Conservation (phyloP, 1,284 basidiomycete genomes). For the Rhodotorula mucilaginosa region DNA sequence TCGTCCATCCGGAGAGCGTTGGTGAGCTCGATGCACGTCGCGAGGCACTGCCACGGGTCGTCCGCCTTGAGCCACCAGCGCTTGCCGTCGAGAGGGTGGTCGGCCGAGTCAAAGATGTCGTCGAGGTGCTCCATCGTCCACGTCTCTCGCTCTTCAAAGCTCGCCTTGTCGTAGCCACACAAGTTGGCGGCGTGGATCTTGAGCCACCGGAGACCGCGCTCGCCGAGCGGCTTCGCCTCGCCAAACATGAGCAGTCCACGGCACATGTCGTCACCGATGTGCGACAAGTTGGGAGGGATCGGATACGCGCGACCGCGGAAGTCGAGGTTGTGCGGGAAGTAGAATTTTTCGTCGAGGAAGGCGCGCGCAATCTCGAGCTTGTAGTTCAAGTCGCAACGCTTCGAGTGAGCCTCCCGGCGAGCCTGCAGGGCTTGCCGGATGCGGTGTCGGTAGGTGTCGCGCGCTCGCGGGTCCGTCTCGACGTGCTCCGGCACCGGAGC, state of each 20-base stretch:
- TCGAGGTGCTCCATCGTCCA: constrained; percentile 74
- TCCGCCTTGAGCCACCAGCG: constrained; percentile 78
- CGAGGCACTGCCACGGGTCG: constrained; percentile 96
- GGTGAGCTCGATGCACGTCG: constrained; percentile 82
- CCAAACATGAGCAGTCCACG: constrained; percentile 85
- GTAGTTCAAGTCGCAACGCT: constrained; percentile 91
- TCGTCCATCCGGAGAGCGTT: constrained; percentile 72
- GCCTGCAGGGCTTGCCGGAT: constrained; percentile 63
- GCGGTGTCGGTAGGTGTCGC: constrained; percentile 61
- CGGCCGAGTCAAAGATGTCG: constrained; percentile 79
- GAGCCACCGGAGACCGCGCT: constrained; percentile 75
- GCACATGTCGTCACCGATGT: constrained; percentile 89
- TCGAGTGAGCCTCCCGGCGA: constrained; percentile 79
- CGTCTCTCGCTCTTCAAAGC: constrained; percentile 80
- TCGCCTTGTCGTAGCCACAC: constrained; percentile 92
- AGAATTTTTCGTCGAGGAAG: constrained; percentile 84
- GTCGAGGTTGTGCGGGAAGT: constrained; percentile 95
- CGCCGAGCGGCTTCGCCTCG: constrained; percentile 74
- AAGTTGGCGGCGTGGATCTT: constrained; percentile 92
- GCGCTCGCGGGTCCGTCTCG: constrained; percentile 66
- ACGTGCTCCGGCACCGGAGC: constrained; percentile 60
- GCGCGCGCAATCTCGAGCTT: constrained; percentile 95
- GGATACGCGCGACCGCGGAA: constrained; percentile 98
- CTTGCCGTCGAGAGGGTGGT: constrained; percentile 74
- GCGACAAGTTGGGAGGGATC: constrained; percentile 91